A percentile compares a stretch with the other conserved stretches of the same genome.
Evolutionary conservation across 1,139 yeast species (phyloP).

Genomic region (Martiniozyma asiatica): DNA sequence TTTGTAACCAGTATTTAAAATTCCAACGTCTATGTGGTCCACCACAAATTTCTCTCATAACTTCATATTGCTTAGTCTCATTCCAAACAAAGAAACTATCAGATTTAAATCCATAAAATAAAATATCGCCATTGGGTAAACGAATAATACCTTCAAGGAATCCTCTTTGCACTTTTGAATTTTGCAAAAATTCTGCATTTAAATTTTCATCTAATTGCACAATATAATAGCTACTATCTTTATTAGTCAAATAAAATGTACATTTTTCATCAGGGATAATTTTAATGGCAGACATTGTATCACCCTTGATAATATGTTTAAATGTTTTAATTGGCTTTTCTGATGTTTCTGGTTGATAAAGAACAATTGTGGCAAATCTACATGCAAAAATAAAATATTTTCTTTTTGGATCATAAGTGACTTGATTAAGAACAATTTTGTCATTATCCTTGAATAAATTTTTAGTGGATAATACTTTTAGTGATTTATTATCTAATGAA

Average conservation of each 20-base stretch:
- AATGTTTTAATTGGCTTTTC: constrained; percentile 24
- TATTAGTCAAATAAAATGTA: constrained; percentile 35
- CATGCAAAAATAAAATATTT: constrained; percentile 53
- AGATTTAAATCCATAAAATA: constrained; percentile 74
- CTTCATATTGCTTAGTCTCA: constrained; percentile 63
- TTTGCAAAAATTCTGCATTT: constrained; percentile 31
- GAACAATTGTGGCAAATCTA: constrained; percentile 52
- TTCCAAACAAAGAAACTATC: constrained; percentile 73
- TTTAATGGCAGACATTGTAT: constrained; percentile 52
- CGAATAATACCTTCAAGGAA: constrained; percentile 65
- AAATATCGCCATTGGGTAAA: constrained; percentile 29
- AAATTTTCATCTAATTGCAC: constrained; percentile 18
- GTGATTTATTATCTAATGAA: constrained; percentile 21
- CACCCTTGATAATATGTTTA: constrained; percentile 57
- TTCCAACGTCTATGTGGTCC: constrained; percentile 87
- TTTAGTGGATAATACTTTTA: constrained; percentile 15
- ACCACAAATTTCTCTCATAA: constrained; percentile 69
- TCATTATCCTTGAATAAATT: constrained; percentile 28
- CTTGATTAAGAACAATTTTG: constrained; percentile 48
- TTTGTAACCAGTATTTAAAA: constrained; percentile 24
- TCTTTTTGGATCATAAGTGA: constrained; percentile 30
- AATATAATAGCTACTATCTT: constrained; percentile 52
- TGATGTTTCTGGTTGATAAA: constrained; percentile 32
- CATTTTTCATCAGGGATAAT: constrained; percentile 22
- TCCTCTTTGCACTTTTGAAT: constrained; percentile 62